These are phyloP conservation scores for Penicillium griseofulvum DNA, from an alignment of 2,329 filamentous ascomycete genomes.

Conservation along the genomic window DNA sequence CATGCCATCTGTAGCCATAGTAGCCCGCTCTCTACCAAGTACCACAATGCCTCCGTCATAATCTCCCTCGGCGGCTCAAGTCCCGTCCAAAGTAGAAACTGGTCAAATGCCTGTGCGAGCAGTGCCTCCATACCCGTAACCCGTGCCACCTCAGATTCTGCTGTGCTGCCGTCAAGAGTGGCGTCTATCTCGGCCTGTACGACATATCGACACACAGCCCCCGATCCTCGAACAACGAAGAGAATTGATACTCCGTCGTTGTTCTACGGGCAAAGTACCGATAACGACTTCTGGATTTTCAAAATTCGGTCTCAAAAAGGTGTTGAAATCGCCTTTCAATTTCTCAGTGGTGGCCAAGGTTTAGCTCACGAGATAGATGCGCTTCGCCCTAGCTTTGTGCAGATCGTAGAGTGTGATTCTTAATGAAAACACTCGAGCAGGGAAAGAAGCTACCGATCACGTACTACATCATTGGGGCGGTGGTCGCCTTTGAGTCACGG, in stretches of 20 bases:
- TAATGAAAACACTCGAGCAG: slow-evolving; percentile 10
- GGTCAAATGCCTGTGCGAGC: slow-evolving; percentile 25
- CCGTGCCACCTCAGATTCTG: slow-evolving; percentile 14
- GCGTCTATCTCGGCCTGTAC: slow-evolving; percentile 23
- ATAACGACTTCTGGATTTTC: slow-evolving; percentile 19
- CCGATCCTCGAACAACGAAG: slow-evolving; percentile 8
- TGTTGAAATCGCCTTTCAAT: slow-evolving; percentile 11
- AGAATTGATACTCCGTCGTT: slow-evolving; percentile 16
- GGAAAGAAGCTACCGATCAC: no score
- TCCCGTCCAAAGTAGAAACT: slow-evolving; percentile 25
- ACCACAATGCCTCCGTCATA: slow-evolving; percentile 9
- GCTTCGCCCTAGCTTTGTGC: slow-evolving; percentile 26
- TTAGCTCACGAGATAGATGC: slow-evolving; percentile 41
- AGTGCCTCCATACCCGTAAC: slow-evolving; percentile 28
- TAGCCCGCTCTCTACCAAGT: slow-evolving; percentile 6
- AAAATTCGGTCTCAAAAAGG: slow-evolving; percentile 7
- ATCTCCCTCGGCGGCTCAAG: slow-evolving; percentile 6
- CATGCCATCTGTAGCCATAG: background rate
- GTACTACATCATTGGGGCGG: no score
- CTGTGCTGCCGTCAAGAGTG: slow-evolving; percentile 15
- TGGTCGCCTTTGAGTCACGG: no score
- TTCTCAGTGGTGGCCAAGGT: slow-evolving; percentile 8
- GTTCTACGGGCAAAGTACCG: slow-evolving; percentile 21
- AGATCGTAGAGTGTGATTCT: slow-evolving; percentile 43
- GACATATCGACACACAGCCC: slow-evolving; percentile 24